These are phyloP conservation scores for Gossypium mustelinum DNA, from an alignment of 345 rosid species.

Conservation along the genomic window DNA sequence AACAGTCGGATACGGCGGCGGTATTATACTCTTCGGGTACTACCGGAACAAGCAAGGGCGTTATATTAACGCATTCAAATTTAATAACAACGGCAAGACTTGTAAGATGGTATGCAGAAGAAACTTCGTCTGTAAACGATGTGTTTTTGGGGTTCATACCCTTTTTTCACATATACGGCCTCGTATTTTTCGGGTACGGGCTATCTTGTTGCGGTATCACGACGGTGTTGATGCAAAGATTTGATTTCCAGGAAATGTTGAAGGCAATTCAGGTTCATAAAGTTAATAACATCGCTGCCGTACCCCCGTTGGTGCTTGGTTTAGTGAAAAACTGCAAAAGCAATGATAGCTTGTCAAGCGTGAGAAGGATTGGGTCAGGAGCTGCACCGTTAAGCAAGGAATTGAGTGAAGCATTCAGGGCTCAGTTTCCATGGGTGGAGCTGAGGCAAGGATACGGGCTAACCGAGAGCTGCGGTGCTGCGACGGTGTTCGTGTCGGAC, in stretches of 20 bases:
- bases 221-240: constrained; percentile 45
- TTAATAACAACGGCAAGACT: constrained; percentile 38
- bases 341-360: constrained; percentile 32
- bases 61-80: constrained; percentile 49
- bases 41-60: constrained; percentile 61
- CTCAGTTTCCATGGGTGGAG: constrained; percentile 56
- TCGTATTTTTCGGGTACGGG: constrained; percentile 53
- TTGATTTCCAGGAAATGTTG: constrained; percentile 45
- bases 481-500: constrained; percentile 22
- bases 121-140: constrained; percentile 34
- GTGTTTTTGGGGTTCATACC: constrained; percentile 49
- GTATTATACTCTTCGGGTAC: constrained; percentile 68
- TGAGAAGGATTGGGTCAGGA: constrained; percentile 45
- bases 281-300: constrained; percentile 54
- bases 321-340: constrained; percentile 37
- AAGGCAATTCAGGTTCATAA: constrained; percentile 34
- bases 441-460: constrained; percentile 59
- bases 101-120: constrained; percentile 43
- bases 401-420: constrained; percentile 35
- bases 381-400: constrained; percentile 67
- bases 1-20: constrained; percentile 52
- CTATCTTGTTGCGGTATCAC: constrained; percentile 37
- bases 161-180: constrained; percentile 61
- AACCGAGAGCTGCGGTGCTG: constrained; percentile 50
- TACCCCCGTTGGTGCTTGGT: constrained; percentile 53